Percentiles rank a stretch among this genome's conserved stretches.
Conservation (phyloP, 306 rosid species). For the Acacia melanoxylon region DNA sequence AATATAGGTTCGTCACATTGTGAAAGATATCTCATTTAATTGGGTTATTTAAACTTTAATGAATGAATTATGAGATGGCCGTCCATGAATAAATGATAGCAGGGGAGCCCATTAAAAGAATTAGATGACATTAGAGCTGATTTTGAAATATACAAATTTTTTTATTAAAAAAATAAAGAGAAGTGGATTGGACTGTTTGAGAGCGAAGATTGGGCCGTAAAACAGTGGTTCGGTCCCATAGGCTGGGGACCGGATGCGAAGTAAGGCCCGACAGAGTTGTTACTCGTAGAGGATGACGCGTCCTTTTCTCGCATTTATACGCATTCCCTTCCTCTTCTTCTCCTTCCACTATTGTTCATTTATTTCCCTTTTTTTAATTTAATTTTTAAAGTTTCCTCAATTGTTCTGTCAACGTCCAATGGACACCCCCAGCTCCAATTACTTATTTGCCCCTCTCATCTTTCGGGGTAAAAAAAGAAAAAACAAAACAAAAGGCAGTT, state of each 20-base stretch:
- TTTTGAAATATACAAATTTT: neutral
- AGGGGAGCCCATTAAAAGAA: neutral
- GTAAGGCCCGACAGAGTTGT: conserved; percentile 44
- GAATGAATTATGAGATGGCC: too few relatives aligned
- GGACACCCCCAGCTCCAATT: neutral
- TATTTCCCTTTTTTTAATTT: neutral
- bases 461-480: neutral
- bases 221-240: conserved; percentile 36
- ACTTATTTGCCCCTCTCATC: neutral
- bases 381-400: neutral
- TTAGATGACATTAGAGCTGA: neutral
- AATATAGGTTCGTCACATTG: too few relatives aligned
- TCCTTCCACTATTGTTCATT: neutral
- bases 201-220: conserved; percentile 36
- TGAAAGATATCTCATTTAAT: too few relatives aligned
- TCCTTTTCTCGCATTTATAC: conserved; percentile 54
- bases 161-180: neutral
- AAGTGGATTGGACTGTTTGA: neutral
- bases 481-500: neutral
- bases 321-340: neutral
- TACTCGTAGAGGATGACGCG: conserved; percentile 33
- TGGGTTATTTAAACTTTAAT: too few relatives aligned
- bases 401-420: conserved; percentile 7
- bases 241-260: conserved; percentile 43
- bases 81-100: neutral